phyloP scores from a whole-genome alignment of 768 basidiomycete species.

The Tricholoma sp. region DNA sequence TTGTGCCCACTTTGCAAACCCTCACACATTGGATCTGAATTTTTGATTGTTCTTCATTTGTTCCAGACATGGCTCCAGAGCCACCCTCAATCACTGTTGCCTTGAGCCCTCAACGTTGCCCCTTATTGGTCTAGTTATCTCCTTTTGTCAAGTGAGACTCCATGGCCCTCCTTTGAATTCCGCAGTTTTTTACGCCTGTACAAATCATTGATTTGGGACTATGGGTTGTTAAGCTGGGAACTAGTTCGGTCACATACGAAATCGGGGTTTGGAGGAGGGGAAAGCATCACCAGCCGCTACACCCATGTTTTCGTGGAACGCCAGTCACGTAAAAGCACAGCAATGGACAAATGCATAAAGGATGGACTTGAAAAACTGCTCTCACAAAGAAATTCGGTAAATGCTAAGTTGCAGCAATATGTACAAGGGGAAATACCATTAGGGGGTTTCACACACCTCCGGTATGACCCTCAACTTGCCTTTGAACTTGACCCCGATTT shows the following conservation, averaged over 20 bases:
- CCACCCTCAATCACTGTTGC: slow-evolving; percentile 65
- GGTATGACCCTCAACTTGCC: too few relatives aligned
- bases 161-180: not conserved
- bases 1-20: too few relatives aligned
- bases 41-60: too few relatives aligned
- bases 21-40: too few relatives aligned
- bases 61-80: slow-evolving; percentile 74
- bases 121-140: slow-evolving; percentile 72
- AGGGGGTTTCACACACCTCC: too few relatives aligned
- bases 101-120: slow-evolving; percentile 45
- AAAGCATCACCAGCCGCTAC: slow-evolving; percentile 43
- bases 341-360: slow-evolving; percentile 38
- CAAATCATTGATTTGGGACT: slow-evolving; percentile 65
- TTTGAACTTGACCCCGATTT: too few relatives aligned
- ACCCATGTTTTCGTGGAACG: slow-evolving; percentile 83
- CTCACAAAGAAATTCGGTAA: slow-evolving; percentile 15
- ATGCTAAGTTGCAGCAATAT: slow-evolving; percentile 6
- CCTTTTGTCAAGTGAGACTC: slow-evolving; percentile 52
- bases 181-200: slow-evolving; percentile 66
- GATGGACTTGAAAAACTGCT: slow-evolving; percentile 42
- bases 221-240: slow-evolving; percentile 61
- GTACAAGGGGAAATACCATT: not conserved
- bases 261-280: slow-evolving; percentile 61
- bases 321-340: slow-evolving; percentile 47
- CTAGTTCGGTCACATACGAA: slow-evolving; percentile 75